Base-by-base conservation (phyloP, 306 rosid genomes). In the Parietaria judaica region DNA sequence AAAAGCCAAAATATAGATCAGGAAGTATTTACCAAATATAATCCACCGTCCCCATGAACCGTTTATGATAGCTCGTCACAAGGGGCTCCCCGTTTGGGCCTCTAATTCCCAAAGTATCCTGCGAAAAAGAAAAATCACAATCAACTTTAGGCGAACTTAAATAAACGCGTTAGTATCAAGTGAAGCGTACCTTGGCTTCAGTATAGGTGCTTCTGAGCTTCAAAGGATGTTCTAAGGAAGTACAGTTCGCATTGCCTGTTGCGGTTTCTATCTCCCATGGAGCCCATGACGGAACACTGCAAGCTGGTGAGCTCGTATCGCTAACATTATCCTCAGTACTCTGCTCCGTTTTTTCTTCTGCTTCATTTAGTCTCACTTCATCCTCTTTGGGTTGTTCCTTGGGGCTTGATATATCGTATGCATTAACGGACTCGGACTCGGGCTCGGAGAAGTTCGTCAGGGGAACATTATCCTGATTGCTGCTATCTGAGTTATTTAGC, bases 21-120 rank as follows among this genome's bases (percentile, higher is more conserved):
- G 52, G 2, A 65, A 68, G 41, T 46, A 68, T 75, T 65, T 78
- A 88, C 99, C 99, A 92, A 70, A 92, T 92, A 72, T 92, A 92
- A 77, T 88, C 98, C 55, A 92, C 96, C 6, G 96, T 88, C 57
- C 95, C 96, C 50, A 75, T 53, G 74, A 92, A 92, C 75, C 88
- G 60, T 53, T 75, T 76, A 61, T 92, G 61, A 70, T 82, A 88
- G 78, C 96, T 92, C 65, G 99, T 92, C 66, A 76, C 88, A 58
- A 77, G 67, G 56, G 99, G 99, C 76, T 92, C 99, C 51, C 96
- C 95, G 69, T 79, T 66, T 52, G 80, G 68, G 67, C 82, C 98
- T 73, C 99, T 84, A 59, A 86, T 79, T 51, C 86, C 88, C 13
- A 85, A 69, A 67, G 63, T 47, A 78, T 78, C 85, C 96, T 88